These are phyloP conservation scores for Solanum chaucha DNA, from an alignment of 257 asterid genomes.

Conservation along the genomic window DNA sequence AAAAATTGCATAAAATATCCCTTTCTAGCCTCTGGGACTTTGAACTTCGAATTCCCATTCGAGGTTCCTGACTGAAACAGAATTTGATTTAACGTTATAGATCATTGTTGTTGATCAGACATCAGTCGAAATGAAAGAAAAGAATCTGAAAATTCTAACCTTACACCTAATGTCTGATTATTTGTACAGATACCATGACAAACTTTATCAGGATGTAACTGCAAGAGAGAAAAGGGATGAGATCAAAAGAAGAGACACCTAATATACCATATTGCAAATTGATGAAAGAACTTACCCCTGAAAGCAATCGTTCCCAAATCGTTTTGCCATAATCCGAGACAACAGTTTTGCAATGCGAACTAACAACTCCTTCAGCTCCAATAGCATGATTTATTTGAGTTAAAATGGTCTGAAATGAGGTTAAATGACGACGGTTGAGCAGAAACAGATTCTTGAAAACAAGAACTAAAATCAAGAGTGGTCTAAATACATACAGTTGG, in stretches of 20 bases:
- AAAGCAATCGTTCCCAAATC: slow-evolving; percentile 23
- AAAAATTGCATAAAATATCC: slow-evolving; percentile 5
- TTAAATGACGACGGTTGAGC: neutral
- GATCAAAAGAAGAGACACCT: too few relatives aligned
- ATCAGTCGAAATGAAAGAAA: neutral
- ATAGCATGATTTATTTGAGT: slow-evolving; percentile 34
- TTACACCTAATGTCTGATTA: neutral
- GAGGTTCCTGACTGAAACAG: neutral
- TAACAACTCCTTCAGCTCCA: slow-evolving; percentile 33
- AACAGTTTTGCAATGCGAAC: slow-evolving; percentile 23
- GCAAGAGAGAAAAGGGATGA: neutral
- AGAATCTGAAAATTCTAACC: slow-evolving; percentile 5
- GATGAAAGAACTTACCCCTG: slow-evolving; percentile 14
- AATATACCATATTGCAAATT: neutral
- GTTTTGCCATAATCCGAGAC: slow-evolving; percentile 14
- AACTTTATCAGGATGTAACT: slow-evolving; percentile 8
- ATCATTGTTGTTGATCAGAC: neutral
- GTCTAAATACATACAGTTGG: slow-evolving; percentile 22
- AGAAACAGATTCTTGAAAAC: neutral
- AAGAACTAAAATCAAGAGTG: neutral
- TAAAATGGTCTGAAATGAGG: slow-evolving; percentile 19
- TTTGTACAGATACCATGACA: slow-evolving; percentile 11
- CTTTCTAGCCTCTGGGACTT: neutral
- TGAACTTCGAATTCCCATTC: neutral
- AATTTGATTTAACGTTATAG: neutral